Conservation (phyloP, 2,329 filamentous ascomycete species). For the Colletotrichum chlorophyti region DNA sequence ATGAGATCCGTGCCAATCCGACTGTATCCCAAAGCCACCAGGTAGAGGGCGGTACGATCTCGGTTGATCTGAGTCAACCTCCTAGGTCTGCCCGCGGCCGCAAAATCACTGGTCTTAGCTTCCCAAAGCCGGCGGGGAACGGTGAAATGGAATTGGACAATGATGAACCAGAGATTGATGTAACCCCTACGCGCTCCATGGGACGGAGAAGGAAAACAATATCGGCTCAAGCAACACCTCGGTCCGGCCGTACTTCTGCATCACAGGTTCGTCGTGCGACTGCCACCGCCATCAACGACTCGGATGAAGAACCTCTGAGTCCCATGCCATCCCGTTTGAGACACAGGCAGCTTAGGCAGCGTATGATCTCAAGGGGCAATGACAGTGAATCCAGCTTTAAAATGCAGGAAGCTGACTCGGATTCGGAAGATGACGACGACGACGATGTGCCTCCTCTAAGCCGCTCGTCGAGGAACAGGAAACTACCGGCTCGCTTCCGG, state of each 20-base stretch:
- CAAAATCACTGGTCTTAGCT: neutral
- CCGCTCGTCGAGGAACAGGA: constrained; percentile 14
- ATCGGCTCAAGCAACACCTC: constrained; percentile 8
- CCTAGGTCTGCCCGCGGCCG: constrained; percentile 21
- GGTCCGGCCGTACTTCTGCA: neutral
- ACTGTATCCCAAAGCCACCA: neutral
- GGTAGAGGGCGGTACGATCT: constrained; percentile 1
- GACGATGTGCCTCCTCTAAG: constrained; percentile 3
- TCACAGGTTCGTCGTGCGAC: neutral
- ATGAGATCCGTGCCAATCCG: constrained; percentile 14
- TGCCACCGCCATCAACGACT: neutral
- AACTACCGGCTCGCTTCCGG: constrained; percentile 23
- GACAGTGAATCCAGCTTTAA: constrained; percentile 24
- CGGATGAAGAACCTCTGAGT: neutral
- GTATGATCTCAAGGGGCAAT: neutral
- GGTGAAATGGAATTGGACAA: constrained; percentile 16
- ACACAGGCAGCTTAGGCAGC: neutral
- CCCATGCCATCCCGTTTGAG: neutral
- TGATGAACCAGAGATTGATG: constrained; percentile 3
- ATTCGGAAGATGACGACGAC: constrained; percentile 20
- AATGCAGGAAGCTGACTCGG: constrained; percentile 2
- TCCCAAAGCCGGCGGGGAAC: neutral
- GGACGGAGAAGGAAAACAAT: neutral
- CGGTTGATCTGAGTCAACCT: constrained; percentile 7
- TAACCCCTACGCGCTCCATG: constrained; percentile 9